Percentiles rank a stretch among this genome's conserved stretches.
phyloP scores from a whole-genome alignment of 192 early-diverging fungal species.

The Coemansia aciculifera region DNA sequence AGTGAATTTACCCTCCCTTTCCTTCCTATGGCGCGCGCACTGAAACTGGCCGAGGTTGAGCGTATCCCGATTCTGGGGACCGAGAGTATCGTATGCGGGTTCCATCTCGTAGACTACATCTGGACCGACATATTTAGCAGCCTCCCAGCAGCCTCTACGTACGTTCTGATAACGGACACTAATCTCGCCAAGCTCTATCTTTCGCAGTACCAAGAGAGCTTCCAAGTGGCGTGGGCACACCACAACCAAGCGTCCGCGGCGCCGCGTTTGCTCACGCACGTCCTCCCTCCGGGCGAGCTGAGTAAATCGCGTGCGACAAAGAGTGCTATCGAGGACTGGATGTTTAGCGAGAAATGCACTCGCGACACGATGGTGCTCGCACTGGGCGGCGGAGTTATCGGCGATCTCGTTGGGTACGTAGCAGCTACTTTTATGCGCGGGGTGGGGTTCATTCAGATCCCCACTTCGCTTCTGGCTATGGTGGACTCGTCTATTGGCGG shows the following conservation, averaged over 20 bases:
- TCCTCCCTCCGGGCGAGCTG: conserved; percentile 85
- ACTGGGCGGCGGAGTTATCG: conserved; percentile 96
- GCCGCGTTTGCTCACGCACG: conserved; percentile 69
- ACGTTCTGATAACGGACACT: conserved; percentile 84
- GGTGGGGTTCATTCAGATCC: conserved; percentile 89
- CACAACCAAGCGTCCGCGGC: neutral
- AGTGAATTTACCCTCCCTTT: neutral
- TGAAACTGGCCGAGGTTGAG: conserved; percentile 58
- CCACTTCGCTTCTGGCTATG: conserved; percentile 95
- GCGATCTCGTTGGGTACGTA: conserved; percentile 95
- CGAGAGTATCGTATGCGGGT: conserved; percentile 87
- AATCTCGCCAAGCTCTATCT: conserved; percentile 83
- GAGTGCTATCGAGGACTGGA: conserved; percentile 87
- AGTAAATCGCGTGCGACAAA: conserved; percentile 88
- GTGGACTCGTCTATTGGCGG: conserved; percentile 97
- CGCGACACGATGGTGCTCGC: conserved; percentile 92
- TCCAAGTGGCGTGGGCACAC: conserved; percentile 51
- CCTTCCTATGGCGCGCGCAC: conserved; percentile 13
- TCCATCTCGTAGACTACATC: conserved; percentile 73
- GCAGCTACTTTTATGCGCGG: conserved; percentile 99
- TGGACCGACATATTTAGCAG: conserved; percentile 69
- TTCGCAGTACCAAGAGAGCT: conserved; percentile 56
- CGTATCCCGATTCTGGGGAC: conserved; percentile 82
- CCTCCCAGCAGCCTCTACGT: conserved; percentile 74
- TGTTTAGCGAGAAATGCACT: conserved; percentile 80